Base-by-base conservation (phyloP, 805 yeast species). In the Candida germanica region DNA sequence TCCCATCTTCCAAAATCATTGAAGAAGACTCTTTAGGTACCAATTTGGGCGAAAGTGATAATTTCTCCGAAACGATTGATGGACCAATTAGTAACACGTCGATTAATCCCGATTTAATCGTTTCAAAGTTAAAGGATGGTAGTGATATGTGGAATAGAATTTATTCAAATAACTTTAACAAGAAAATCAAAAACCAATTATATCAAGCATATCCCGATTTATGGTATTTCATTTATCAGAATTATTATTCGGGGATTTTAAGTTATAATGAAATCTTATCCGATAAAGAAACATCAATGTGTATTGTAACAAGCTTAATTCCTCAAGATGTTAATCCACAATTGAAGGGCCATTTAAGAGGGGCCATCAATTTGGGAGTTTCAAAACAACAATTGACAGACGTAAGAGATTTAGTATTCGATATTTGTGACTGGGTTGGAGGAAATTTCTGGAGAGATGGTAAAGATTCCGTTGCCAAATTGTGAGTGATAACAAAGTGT, bases 271-370 rank as follows among this genome's bases (percentile, higher is more conserved):
- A 70, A 3, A 69, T 87, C 1, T 59, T 89, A 19, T 52, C 69
- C 3, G 79, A 83, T 1, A 69, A 66, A 44, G 95, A 87, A 44
- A 83, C 96, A 1, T 79, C 91, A 21, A 54, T 87, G 40, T 80
- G 87, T 21, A 77, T 89, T 2, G 75, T 89, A 12, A 80, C 94
- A 0, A 73, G 91, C 42, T 69, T 89, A 46, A 79, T 89, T 8
- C 96, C 97, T 1, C 96, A 87, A 54, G 95, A 89, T 57, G 96
- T 89, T 8, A 87, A 85, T 47, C 95, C 96, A 0, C 96, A 89
- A 50, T 68, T 89, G 46, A 85, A 87, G 59, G 97, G 97, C 0
- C 97, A 89, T 54, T 68, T 89, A 42, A 77, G 73, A 55, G 97
- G 97, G 0, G 96, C 96, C 0, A 43, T 80, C 33, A 87, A 87